Evolutionary conservation across 179 eudicot genomes (phyloP), one percentile per base, ranked within the genome.

Genomic region (Silene vulgaris): DNA sequence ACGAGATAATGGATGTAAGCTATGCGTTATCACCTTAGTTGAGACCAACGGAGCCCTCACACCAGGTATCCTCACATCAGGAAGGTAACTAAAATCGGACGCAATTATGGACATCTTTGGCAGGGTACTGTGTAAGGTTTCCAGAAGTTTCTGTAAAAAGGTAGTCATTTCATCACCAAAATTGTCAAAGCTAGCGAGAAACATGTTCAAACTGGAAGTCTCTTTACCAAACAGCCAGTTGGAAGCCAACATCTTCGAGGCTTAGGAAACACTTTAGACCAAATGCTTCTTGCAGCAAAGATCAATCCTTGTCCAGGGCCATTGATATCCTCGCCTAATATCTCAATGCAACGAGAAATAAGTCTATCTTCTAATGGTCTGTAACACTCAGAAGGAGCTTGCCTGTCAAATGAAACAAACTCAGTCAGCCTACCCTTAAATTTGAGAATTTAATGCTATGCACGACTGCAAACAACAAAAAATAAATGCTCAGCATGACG

Each of bases 51-150:
- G 98, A 87, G 98, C 98, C 82, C 96, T 89, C 50, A 90, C 87
- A 81, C 98, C 98, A 64, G 86, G 86, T 80, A 90, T 64, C 84
- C 76, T 91, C 79, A 94, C 97, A 81, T 91, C 94, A 77, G 97
- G 98, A 40, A 94, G 92, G 86, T 85, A 91, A 84, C 88, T 94
- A 80, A 94, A 94, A 84, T 94, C 98, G 23, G 98, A 94, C 32
- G 94, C 94, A 65, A 94, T 89, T 76, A 94, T 79, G 29, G 98
- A 94, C 98, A 94, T 94, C 88, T 89, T 94, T 26, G 98, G 98
- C 70, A 91, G 81, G 77, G 90, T 89, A 80, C 87, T 86, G 80
- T 94, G 96, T 80, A 94, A 72, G 79, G 89, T 87, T 68, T 90
- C 92, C 76, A 94, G 84, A 75, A 94, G 90, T 87, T 89, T 90